Conservation (phyloP, 495 filamentous ascomycete genomes). For the Opeltia flavorubescens region DNA sequence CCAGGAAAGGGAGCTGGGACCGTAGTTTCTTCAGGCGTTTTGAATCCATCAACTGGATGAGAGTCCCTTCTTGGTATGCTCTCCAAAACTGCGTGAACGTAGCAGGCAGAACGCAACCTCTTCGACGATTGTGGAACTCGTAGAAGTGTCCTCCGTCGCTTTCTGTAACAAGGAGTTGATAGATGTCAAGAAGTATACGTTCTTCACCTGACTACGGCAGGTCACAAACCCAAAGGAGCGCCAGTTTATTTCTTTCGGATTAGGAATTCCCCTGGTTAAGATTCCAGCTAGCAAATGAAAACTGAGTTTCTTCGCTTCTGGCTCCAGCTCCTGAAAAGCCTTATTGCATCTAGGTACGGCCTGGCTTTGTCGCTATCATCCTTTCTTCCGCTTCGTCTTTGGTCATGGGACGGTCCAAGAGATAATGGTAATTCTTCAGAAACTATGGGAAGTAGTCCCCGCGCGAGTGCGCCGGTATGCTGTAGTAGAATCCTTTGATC, state of each 20-base stretch:
- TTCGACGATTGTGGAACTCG: slow-evolving; percentile 15
- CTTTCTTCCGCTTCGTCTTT: slow-evolving; percentile 16
- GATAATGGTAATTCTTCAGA: slow-evolving; percentile 16
- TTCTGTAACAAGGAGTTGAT: slow-evolving; percentile 16
- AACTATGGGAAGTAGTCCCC: slow-evolving; percentile 22
- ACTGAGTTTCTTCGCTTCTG: slow-evolving; percentile 16
- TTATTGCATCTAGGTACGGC: slow-evolving; percentile 19
- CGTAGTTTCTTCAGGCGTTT: slow-evolving; percentile 17
- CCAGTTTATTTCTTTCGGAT: slow-evolving; percentile 16
- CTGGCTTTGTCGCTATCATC: slow-evolving; percentile 17
- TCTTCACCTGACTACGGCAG: slow-evolving; percentile 17
- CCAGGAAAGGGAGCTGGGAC: slow-evolving; percentile 15
- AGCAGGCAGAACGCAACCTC: slow-evolving; percentile 10
- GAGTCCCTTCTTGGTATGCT: slow-evolving; percentile 20
- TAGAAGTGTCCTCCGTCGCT: slow-evolving; percentile 15
- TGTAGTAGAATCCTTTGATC: slow-evolving; percentile 15
- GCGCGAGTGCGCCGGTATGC: slow-evolving; percentile 8
- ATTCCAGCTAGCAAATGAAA: slow-evolving; percentile 13
- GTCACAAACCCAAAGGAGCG: slow-evolving; percentile 19
- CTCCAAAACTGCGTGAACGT: slow-evolving; percentile 22
- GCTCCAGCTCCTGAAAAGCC: slow-evolving; percentile 13
- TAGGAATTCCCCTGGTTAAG: slow-evolving; percentile 8
- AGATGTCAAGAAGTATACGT: slow-evolving; percentile 16
- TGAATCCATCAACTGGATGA: slow-evolving; percentile 22
- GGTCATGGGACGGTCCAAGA: slow-evolving; percentile 18